These are phyloP conservation scores for Rhodotorula kratochvilovae DNA, from an alignment of 768 basidiomycete genomes.

Conservation along the genomic window DNA sequence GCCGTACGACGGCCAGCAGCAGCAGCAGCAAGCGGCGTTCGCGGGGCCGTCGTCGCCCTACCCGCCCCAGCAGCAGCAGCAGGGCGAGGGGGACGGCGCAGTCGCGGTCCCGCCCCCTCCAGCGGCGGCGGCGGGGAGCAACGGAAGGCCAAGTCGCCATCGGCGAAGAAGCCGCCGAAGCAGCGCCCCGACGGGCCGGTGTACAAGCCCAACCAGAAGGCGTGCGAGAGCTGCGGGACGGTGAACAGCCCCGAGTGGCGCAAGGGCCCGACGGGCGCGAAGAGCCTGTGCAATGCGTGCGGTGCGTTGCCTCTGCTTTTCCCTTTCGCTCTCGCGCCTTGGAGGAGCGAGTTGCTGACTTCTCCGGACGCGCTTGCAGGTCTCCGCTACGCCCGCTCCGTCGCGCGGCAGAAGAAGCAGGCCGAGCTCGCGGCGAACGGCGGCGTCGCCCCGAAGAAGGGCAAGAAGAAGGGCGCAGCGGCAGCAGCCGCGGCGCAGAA, in stretches of 20 bases:
- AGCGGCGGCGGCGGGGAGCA: not conserved
- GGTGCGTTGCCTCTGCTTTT: constrained; percentile 1
- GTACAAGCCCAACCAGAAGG: constrained; percentile 27
- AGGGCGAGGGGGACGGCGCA: no score
- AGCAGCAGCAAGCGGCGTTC: not conserved
- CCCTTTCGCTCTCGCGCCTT: not conserved
- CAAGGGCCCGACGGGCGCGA: constrained; percentile 36
- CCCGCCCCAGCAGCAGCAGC: not conserved
- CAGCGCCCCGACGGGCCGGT: constrained; percentile 32
- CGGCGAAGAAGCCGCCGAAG: constrained; percentile 15
- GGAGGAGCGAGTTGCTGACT: not conserved
- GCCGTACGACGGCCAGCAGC: not conserved
- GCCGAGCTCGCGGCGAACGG: constrained; percentile 23
- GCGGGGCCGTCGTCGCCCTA: not conserved
- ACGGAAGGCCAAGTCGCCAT: not conserved
- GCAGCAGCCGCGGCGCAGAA: not conserved
- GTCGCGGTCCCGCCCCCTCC: not conserved
- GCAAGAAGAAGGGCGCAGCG: constrained; percentile 15
- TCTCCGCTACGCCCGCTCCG: constrained; percentile 33
- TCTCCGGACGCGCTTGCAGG: constrained; percentile 1
- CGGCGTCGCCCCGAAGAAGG: not conserved
- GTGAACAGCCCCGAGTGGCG: constrained; percentile 41
- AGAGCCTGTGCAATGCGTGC: constrained; percentile 38
- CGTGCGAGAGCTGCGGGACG: constrained; percentile 36
- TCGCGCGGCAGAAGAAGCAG: constrained; percentile 28